Evolutionary conservation across 78 protist species (phyloP).

Genomic region (Dictyostelium firmibasis): DNA sequence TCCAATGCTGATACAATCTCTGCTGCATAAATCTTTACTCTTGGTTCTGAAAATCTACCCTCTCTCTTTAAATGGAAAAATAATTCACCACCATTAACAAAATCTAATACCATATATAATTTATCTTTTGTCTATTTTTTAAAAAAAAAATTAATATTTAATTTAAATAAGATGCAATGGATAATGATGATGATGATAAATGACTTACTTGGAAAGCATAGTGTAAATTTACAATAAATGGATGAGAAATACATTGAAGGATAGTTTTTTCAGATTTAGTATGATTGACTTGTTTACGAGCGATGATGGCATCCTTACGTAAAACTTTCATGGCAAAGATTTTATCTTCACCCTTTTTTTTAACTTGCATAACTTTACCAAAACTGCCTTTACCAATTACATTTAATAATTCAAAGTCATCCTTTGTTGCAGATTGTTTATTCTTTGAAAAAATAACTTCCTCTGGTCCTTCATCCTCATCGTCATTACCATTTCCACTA

Average conservation of each 20-base stretch:
- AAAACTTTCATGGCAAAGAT: conserved; percentile 94
- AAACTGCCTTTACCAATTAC: conserved; percentile 93
- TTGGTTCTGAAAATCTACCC: conserved; percentile 82
- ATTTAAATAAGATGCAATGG: neutral
- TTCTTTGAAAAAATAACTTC: conserved; percentile 65
- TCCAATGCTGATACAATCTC: conserved; percentile 90
- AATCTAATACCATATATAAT: conserved; percentile 89
- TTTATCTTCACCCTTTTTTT: conserved; percentile 76
- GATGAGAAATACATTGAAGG: conserved; percentile 88
- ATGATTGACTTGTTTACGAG: conserved; percentile 88
- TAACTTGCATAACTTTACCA: conserved; percentile 92
- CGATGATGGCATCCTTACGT: conserved; percentile 86
- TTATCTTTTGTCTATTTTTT: conserved; percentile 87
- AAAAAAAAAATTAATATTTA: conserved; percentile 77
- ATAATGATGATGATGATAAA: neutral
- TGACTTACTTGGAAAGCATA: conserved; percentile 95
- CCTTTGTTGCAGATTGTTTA: conserved; percentile 77
- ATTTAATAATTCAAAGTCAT: conserved; percentile 89
- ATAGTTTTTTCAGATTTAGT: conserved; percentile 93
- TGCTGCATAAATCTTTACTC: conserved; percentile 92
- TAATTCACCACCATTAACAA: conserved; percentile 91
- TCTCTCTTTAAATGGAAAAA: conserved; percentile 93
- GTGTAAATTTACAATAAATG: conserved; percentile 94
- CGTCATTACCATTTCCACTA: conserved; percentile 15
- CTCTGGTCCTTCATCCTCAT: conserved; percentile 72